A percentile compares a stretch with the other conserved stretches of the same genome.
Evolutionary conservation across 1,284 basidiomycete genomes (phyloP).

Genomic region (Crepidotus sp.): DNA sequence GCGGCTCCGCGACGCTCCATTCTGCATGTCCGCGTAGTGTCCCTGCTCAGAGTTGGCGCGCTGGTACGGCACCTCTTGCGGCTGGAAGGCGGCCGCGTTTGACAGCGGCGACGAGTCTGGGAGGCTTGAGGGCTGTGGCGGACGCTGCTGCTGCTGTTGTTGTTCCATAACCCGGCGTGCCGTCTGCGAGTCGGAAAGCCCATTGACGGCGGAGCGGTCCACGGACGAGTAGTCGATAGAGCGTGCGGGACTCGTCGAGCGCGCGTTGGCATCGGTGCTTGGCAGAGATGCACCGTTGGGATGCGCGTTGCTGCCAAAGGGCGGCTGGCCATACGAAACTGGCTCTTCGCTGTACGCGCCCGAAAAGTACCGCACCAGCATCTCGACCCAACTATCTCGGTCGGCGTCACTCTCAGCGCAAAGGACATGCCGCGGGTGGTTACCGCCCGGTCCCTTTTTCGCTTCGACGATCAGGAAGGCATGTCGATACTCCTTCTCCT

Average conservation of each 20-base stretch:
- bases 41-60: slow-evolving; percentile 73
- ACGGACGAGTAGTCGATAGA: slow-evolving; percentile 38
- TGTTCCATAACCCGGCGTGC: slow-evolving; percentile 35
- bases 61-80: slow-evolving; percentile 32
- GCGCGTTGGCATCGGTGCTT: slow-evolving; percentile 17
- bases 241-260: slow-evolving; percentile 46
- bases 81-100: slow-evolving; percentile 27
- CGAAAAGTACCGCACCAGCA: slow-evolving; percentile 78
- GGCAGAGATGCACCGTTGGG: slow-evolving; percentile 24
- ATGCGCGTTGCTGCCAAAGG: slow-evolving; percentile 43
- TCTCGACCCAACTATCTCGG: slow-evolving; percentile 91
- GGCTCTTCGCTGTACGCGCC: slow-evolving; percentile 65
- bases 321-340: slow-evolving; percentile 38
- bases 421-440: slow-evolving; percentile 79
- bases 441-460: slow-evolving; percentile 60
- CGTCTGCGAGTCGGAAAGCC: slow-evolving; percentile 30
- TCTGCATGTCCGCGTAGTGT: slow-evolving; percentile 58
- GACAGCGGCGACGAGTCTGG: slow-evolving; percentile 54
- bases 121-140: slow-evolving; percentile 33
- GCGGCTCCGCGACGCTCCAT: slow-evolving; percentile 21
- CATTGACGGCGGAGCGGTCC: slow-evolving; percentile 30
- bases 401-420: slow-evolving; percentile 94
- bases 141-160: slow-evolving; percentile 27
- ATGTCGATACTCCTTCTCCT: slow-evolving; percentile 92
- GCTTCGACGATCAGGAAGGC: slow-evolving; percentile 95